Evolutionary conservation across 768 basidiomycete genomes (phyloP).

Genomic region (Trametes punicea): DNA sequence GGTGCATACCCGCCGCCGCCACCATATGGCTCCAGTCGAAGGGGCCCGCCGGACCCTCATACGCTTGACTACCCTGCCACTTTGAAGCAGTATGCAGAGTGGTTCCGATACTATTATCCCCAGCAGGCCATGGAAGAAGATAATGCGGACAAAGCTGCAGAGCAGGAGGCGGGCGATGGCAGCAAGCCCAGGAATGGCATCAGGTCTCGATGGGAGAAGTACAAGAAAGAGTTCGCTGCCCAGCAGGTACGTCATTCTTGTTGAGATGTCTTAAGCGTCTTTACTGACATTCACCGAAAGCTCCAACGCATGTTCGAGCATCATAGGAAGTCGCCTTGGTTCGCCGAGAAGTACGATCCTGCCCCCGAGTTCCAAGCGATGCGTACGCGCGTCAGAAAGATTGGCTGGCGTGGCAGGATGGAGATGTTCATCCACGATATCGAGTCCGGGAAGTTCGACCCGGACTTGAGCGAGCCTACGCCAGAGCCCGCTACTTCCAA

Average conservation of each 20-base stretch:
- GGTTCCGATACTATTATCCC: slow-evolving; percentile 77
- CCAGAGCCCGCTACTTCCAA: slow-evolving; percentile 43
- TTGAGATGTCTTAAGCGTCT: neutral
- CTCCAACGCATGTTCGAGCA: slow-evolving; percentile 94
- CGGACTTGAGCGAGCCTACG: slow-evolving; percentile 63
- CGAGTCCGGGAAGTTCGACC: slow-evolving; percentile 83
- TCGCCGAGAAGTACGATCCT: slow-evolving; percentile 92
- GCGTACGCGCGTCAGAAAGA: slow-evolving; percentile 75
- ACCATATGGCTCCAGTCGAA: slow-evolving; percentile 39
- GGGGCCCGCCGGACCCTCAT: slow-evolving; percentile 73
- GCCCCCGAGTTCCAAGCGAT: slow-evolving; percentile 64
- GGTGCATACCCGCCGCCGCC: slow-evolving; percentile 47
- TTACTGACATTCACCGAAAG: slow-evolving; percentile 44
- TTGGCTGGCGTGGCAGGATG: slow-evolving; percentile 78
- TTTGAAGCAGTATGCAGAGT: slow-evolving; percentile 82
- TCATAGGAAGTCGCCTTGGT: slow-evolving; percentile 95
- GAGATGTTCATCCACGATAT: slow-evolving; percentile 75
- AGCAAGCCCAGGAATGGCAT: slow-evolving; percentile 83
- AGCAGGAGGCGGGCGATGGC: slow-evolving; percentile 79
- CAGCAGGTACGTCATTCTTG: slow-evolving; percentile 66
- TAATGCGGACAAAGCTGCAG: slow-evolving; percentile 77
- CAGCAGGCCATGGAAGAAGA: slow-evolving; percentile 81
- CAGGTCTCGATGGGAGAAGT: slow-evolving; percentile 84
- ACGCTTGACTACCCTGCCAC: slow-evolving; percentile 79
- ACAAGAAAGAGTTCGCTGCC: slow-evolving; percentile 86